Evolutionary conservation across 2,329 filamentous ascomycete species (phyloP), one percentile per base, ranked within the genome.

Genomic region (Fusarium falciforme): DNA sequence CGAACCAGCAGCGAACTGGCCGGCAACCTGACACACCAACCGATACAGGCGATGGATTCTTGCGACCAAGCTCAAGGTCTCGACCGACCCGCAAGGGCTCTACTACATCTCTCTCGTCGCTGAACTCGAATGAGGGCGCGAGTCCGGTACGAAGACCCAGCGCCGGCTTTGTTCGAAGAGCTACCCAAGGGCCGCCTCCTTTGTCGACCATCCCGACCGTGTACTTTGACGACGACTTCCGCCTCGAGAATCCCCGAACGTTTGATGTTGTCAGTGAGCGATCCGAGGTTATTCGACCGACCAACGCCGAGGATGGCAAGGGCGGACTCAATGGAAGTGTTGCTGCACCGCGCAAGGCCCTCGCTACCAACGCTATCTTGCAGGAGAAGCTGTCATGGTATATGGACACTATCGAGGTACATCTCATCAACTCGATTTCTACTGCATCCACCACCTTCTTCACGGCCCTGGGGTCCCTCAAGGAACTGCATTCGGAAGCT

Each of bases 331-430:
- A 92, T 80, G 91, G 90, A 6, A 86, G 85, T 60, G 84, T 88
- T 0, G 83, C 88, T 25, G 79, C 79, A 3, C 91, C 93, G 10
- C 90, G 96, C 69, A 98, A 98, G 81, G 93, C 94, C 1, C 86
- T 99, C 31, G 96, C 96, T 9, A 98, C 95, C 0, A 99, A 99
- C 83, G 96, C 96, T 0, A 99, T 99, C 67, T 83, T 99, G 38
- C 96, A 99, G 81, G 96, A 99, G 83, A 99, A 99, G 83, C 87
- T 99, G 14, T 98, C 96, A 0, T 99, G 96, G 96, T 99, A 99
- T 82, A 98, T 99, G 95, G 96, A 99, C 81, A 99, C 96, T 0
- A 95, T 99, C 25, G 96, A 99, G 81, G 94, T 99, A 64, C 96
- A 99, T 81, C 87, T 99, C 9, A 98, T 99, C 77, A 94, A 94